Evolutionary conservation across 495 filamentous ascomycete genomes (phyloP), one percentile per base, ranked within the genome.

Genomic region (Platismatia glauca): DNA sequence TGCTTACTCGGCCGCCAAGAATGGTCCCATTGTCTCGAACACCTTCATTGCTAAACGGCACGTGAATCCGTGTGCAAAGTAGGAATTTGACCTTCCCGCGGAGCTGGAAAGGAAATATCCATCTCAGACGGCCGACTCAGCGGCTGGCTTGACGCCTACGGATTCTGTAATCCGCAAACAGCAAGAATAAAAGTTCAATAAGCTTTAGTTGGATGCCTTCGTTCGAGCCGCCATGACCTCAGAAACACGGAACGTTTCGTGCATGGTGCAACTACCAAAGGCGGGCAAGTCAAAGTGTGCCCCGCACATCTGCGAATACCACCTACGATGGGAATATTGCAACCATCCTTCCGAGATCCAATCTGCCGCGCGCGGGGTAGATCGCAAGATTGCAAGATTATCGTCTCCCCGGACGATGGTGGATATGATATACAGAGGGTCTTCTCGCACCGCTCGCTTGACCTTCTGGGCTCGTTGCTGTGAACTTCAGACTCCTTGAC

Each of bases 1-100:
- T 53, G 50, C 50, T 53, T 33, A 53, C 50, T 33, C 50, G 50
- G 50, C 50, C 50, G 50, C 50, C 50, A 53, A 53, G 50, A 53
- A 53, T 3, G 7, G 3, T 16, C 15, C 16, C 6, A n/a, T 33
- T 33, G 48, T 31, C 15, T 31, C 48, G 12, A 52, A 33, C 50
- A 20, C 4, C 24, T 31, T 53, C 4, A 5, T 53, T 31, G 13
- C 13, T 16, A 18, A 7, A 13, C 27, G 24, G 27, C 11, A 31
- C 48, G 16, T 12, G 0, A 31, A 6, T 29, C 48, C 15, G 6
- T 31, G 12, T 18, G 4, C 16, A 7, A 15, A 18, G n/a, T n/a
- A 31, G 11, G 27, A 18, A 6, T 16, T 20, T 5, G 29, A 53
- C 50, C 6, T 53, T 33, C 15, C 50, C 50, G 29, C 29, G 7